A percentile compares a stretch with the other conserved stretches of the same genome.
These are phyloP conservation scores for Neonectria hederae DNA, from an alignment of 2,329 filamentous ascomycete genomes.

Conservation along the genomic window DNA sequence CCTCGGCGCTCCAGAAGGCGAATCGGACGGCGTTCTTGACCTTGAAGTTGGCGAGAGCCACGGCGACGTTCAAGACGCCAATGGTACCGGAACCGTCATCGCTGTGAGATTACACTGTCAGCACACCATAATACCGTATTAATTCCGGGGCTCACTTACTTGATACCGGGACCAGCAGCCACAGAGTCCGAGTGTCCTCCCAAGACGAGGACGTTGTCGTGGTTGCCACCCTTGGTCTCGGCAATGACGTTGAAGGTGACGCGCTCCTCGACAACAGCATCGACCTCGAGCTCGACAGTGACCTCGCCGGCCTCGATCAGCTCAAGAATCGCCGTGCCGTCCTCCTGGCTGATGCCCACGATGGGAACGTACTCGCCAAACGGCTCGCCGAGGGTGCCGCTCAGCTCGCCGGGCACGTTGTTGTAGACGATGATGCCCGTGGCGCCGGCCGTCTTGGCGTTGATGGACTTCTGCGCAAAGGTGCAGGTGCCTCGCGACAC, in stretches of 20 bases:
- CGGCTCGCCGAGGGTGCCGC: slow-evolving; percentile 65
- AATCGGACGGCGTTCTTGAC: slow-evolving; percentile 61
- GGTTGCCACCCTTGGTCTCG: slow-evolving; percentile 59
- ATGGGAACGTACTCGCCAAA: slow-evolving; percentile 59
- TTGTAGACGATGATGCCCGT: slow-evolving; percentile 69
- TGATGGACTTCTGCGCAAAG: slow-evolving; percentile 66
- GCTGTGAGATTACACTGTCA: slow-evolving; percentile 27
- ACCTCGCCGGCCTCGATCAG: slow-evolving; percentile 46
- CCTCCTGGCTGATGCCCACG: slow-evolving; percentile 61
- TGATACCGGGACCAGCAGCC: slow-evolving; percentile 65
- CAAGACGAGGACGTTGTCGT: slow-evolving; percentile 58
- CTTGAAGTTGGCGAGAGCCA: slow-evolving; percentile 53
- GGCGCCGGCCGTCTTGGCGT: slow-evolving; percentile 67
- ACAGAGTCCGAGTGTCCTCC: slow-evolving; percentile 61
- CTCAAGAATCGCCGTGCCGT: slow-evolving; percentile 49
- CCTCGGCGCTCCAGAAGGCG: slow-evolving; percentile 63
- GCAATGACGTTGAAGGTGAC: slow-evolving; percentile 62
- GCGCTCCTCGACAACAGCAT: slow-evolving; percentile 58
- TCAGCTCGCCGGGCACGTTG: slow-evolving; percentile 60
- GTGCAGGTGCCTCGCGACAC: slow-evolving; percentile 67
- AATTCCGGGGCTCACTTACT: slow-evolving; percentile 46
- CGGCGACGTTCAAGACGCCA: slow-evolving; percentile 57
- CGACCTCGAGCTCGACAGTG: slow-evolving; percentile 51
- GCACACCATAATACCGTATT: neutral
- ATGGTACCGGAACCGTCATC: slow-evolving; percentile 68